These are phyloP conservation scores for Alternaria solani DNA, from an alignment of 2,329 filamentous ascomycete genomes.

Conservation along the genomic window DNA sequence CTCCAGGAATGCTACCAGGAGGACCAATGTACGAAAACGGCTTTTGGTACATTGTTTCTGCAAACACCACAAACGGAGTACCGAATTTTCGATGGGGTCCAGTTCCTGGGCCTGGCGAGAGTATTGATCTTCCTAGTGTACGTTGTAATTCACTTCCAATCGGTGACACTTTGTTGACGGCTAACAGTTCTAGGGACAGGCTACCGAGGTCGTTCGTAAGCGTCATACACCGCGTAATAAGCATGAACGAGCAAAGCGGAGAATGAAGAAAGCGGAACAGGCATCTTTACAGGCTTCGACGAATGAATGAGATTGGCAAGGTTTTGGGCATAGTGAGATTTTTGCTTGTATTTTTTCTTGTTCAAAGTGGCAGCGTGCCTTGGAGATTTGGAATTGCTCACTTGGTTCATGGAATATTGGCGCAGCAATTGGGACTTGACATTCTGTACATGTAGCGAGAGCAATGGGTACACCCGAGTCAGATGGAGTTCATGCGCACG, in stretches of 20 bases:
- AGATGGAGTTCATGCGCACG: slow-evolving; percentile 6
- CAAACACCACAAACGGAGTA: background rate
- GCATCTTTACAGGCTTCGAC: background rate
- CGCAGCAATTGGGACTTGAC: background rate
- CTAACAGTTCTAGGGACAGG: background rate
- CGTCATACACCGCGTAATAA: background rate
- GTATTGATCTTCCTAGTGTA: background rate
- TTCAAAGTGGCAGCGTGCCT: background rate
- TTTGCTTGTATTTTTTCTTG: background rate
- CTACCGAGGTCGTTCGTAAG: background rate
- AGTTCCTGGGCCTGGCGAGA: background rate
- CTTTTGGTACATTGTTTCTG: background rate
- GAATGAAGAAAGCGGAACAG: background rate
- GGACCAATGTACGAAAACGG: background rate
- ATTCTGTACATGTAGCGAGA: background rate
- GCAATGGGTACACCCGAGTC: background rate
- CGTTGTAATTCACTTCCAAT: background rate
- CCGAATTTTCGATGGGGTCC: background rate
- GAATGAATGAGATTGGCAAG: background rate
- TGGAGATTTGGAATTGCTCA: background rate
- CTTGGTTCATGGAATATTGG: background rate
- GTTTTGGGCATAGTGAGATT: background rate
- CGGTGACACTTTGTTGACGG: background rate
- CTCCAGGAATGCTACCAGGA: background rate
- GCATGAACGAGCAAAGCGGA: background rate